Evolutionary conservation across 306 rosid species (phyloP).

Genomic region (Cercis canadensis): DNA sequence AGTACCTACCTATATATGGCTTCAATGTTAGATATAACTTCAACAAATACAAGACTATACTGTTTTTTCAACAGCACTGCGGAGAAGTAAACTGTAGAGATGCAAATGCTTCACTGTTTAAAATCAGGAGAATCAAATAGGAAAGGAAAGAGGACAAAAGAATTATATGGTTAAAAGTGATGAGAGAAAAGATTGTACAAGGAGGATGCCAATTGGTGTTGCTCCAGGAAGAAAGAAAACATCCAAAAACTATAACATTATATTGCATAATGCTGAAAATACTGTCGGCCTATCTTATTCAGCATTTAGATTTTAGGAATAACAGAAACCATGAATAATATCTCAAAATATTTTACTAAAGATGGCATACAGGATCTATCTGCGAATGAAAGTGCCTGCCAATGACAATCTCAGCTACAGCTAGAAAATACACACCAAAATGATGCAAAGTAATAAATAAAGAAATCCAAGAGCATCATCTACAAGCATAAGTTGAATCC

Average conservation of each 20-base stretch:
- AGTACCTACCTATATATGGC: background rate
- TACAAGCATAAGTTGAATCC: background rate
- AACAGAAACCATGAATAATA: background rate
- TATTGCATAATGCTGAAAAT: slow-evolving; percentile 16
- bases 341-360: slow-evolving; percentile 18
- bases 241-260: background rate
- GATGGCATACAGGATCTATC: slow-evolving; percentile 68
- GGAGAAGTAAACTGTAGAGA: background rate
- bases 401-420: slow-evolving; percentile 64
- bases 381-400: slow-evolving; percentile 59
- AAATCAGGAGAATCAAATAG: background rate
- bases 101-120: background rate
- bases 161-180: background rate
- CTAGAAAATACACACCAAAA: slow-evolving; percentile 16
- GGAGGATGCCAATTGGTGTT: background rate
- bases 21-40: slow-evolving; percentile 1
- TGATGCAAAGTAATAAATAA: background rate
- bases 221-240: background rate
- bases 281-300: slow-evolving; percentile 2
- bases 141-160: background rate
- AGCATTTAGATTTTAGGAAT: background rate
- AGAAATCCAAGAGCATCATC: too few relatives aligned
- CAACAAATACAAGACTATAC: slow-evolving; percentile 8
- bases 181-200: background rate
- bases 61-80: background rate